These are phyloP conservation scores for Waltergamsia citrina DNA, from an alignment of 2,329 filamentous ascomycete species.

Conservation along the genomic window DNA sequence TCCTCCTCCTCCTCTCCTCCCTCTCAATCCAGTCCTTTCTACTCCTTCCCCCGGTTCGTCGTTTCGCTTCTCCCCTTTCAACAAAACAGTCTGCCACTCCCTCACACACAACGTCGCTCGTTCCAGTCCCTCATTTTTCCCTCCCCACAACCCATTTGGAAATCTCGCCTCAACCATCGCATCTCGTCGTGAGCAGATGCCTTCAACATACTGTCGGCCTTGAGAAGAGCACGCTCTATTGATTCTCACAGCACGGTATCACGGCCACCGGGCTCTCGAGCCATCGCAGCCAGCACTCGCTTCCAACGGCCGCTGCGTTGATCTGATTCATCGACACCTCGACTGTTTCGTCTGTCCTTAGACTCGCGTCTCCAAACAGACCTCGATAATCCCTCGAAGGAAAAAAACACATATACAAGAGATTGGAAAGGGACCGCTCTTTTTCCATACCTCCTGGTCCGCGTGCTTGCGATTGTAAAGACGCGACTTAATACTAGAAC, in stretches of 20 bases:
- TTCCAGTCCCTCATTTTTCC: slow-evolving; percentile 30
- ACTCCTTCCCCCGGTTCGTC: slow-evolving; percentile 13
- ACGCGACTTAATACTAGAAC: neutral
- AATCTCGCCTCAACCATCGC: neutral
- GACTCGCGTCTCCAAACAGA: neutral
- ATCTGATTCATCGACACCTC: neutral
- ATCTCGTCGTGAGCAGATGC: neutral
- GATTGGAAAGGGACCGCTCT: too few relatives aligned
- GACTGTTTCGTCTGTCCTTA: neutral
- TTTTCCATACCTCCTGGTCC: too few relatives aligned
- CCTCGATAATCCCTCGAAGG: neutral
- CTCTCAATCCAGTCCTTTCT: slow-evolving; percentile 4
- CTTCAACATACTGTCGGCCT: neutral
- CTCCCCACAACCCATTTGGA: slow-evolving; percentile 5
- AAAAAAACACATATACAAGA: neutral
- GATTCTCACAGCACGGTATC: neutral
- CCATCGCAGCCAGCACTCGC: neutral
- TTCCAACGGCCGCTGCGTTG: neutral
- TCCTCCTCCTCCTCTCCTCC: slow-evolving; percentile 6
- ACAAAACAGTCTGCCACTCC: slow-evolving; percentile 25
- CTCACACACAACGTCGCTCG: slow-evolving; percentile 20
- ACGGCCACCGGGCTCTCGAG: neutral
- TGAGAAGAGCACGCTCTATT: slow-evolving; percentile 1
- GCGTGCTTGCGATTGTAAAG: too few relatives aligned
- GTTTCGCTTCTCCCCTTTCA: slow-evolving; percentile 23